Evolutionary conservation across 2,329 filamentous ascomycete genomes (phyloP).

Genomic region (Aspergillus sp.): DNA sequence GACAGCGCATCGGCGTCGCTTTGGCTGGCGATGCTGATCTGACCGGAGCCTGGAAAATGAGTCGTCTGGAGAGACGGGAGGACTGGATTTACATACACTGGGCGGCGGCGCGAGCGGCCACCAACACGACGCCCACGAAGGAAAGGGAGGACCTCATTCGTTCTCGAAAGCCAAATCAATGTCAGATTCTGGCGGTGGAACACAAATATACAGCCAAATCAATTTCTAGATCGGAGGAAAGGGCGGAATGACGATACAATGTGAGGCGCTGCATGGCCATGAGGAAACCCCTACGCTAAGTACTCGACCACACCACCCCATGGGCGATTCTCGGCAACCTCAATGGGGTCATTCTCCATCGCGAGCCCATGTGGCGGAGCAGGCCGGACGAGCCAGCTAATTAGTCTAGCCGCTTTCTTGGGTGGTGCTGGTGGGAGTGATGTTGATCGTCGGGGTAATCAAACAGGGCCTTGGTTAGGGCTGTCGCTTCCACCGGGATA

Average conservation of each 20-base stretch:
- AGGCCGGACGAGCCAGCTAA: not conserved
- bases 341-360: no score
- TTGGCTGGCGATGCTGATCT: conserved; percentile 42
- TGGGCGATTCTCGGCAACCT: no score
- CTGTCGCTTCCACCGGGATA: not conserved
- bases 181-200: not conserved
- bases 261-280: no score
- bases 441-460: not conserved
- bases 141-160: not conserved
- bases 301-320: not conserved
- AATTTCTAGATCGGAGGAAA: no score
- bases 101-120: not conserved
- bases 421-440: not conserved
- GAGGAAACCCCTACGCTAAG: not conserved
- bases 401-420: not conserved
- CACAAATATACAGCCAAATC: not conserved
- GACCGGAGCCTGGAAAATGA: conserved; percentile 35
- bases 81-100: not conserved
- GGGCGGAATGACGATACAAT: not conserved
- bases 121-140: not conserved
- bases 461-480: not conserved
- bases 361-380: not conserved
- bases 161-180: not conserved
- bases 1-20: conserved; percentile 30
- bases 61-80: not conserved